These are phyloP conservation scores for Xanthoceras sorbifolium DNA, from an alignment of 345 rosid species.

Conservation along the genomic window DNA sequence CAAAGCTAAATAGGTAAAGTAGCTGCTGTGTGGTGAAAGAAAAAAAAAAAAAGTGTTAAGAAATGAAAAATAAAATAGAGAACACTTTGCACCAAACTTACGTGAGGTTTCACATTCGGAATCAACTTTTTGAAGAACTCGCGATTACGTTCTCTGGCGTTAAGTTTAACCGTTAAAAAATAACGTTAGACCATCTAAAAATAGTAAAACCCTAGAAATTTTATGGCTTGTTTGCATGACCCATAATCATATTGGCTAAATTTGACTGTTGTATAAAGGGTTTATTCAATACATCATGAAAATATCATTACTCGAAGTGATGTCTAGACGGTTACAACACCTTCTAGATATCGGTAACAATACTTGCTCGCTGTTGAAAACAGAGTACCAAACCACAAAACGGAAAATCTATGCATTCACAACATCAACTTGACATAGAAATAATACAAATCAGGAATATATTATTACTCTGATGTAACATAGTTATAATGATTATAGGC, in stretches of 20 bases:
- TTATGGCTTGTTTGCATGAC: background rate
- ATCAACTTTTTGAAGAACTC: too few relatives aligned
- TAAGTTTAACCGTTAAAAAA: too few relatives aligned
- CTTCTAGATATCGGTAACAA: background rate
- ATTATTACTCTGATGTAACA: background rate
- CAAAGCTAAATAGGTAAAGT: constrained; percentile 56
- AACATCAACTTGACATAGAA: background rate
- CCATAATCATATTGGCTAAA: background rate
- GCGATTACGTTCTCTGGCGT: too few relatives aligned
- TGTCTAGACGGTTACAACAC: background rate
- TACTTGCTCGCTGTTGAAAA: background rate
- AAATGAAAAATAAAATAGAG: too few relatives aligned
- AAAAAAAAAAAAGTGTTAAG: background rate
- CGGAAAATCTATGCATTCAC: background rate
- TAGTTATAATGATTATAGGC: background rate
- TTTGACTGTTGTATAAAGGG: too few relatives aligned
- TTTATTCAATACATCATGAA: background rate
- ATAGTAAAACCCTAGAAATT: background rate
- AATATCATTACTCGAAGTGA: background rate
- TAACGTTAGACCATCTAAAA: too few relatives aligned
- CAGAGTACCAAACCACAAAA: too few relatives aligned
- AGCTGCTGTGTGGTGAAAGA: background rate
- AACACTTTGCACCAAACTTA: too few relatives aligned
- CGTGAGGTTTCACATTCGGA: too few relatives aligned
- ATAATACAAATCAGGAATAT: background rate